These are phyloP conservation scores for Candida yuanshanica DNA, from an alignment of 805 yeast species.

Conservation along the genomic window DNA sequence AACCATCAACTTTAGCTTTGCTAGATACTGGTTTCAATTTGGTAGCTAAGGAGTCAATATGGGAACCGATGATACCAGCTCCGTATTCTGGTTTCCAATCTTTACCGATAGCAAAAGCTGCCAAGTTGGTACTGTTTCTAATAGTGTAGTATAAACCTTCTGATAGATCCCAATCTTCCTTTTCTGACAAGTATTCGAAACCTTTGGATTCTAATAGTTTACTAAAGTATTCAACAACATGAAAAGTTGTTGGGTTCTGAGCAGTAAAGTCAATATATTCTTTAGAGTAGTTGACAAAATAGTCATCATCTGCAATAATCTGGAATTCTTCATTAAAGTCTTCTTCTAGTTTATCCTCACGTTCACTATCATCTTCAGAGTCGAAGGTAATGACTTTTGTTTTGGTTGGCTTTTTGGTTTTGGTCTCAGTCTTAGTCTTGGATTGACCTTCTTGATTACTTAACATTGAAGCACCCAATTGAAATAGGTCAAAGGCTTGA, in stretches of 20 bases:
- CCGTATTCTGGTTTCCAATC: constrained; percentile 62
- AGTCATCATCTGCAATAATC: constrained; percentile 15
- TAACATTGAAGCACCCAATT: constrained; percentile 20
- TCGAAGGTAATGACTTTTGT: constrained; percentile 18
- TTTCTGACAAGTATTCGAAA: constrained; percentile 61
- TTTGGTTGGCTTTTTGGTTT: constrained; percentile 1
- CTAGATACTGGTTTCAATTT: constrained; percentile 68
- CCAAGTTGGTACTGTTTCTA: constrained; percentile 62
- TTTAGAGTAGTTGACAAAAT: constrained; percentile 30
- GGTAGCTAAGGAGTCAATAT: constrained; percentile 66
- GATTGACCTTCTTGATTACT: constrained; percentile 5
- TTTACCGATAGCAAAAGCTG: constrained; percentile 65
- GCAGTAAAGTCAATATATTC: constrained; percentile 68
- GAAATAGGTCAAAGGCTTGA: constrained; percentile 22
- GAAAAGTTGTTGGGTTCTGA: constrained; percentile 68
- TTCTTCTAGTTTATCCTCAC: constrained; percentile 21
- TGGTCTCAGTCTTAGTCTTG: constrained; percentile 1
- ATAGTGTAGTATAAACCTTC: constrained; percentile 60
- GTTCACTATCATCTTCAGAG: constrained; percentile 16
- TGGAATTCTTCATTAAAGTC: constrained; percentile 6
- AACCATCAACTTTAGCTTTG: constrained; percentile 62
- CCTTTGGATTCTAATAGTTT: constrained; percentile 50
- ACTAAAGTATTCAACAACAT: constrained; percentile 53
- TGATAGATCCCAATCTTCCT: constrained; percentile 32
- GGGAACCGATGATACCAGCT: constrained; percentile 68